These are phyloP conservation scores for Sutorius eximius DNA, from an alignment of 1,284 basidiomycete species.

Conservation along the genomic window DNA sequence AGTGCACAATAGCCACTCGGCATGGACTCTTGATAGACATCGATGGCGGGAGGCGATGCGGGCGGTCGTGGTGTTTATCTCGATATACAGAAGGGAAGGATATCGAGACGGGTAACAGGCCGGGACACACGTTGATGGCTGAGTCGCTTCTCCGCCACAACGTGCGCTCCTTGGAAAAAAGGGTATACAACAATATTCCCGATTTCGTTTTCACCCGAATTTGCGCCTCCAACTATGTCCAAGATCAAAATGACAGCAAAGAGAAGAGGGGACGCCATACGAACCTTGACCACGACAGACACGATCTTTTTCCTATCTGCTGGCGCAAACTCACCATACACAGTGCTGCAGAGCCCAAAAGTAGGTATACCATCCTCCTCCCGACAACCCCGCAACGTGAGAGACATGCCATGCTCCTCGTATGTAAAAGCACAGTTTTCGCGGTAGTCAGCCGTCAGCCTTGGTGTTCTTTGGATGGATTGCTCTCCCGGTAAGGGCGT, in stretches of 20 bases:
- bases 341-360: constrained; percentile 34
- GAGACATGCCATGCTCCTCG: constrained; percentile 31
- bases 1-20: constrained; percentile 43
- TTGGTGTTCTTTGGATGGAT: constrained; percentile 35
- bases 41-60: constrained; percentile 51
- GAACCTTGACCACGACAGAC: constrained; percentile 47
- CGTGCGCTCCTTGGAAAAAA: constrained; percentile 33
- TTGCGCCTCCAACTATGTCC: constrained; percentile 50
- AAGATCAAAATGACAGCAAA: constrained; percentile 2
- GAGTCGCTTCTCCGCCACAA: constrained; percentile 44
- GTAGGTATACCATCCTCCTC: constrained; percentile 34
- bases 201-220: constrained; percentile 45
- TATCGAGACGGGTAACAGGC: constrained; percentile 48
- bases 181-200: constrained; percentile 36
- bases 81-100: constrained; percentile 48
- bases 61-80: constrained; percentile 29
- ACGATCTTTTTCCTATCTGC: constrained; percentile 40
- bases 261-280: constrained; percentile 13
- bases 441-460: constrained; percentile 5
- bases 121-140: constrained; percentile 38
- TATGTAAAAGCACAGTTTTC: constrained; percentile 34
- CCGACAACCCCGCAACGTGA: constrained; percentile 31
- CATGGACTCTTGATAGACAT: constrained; percentile 38
- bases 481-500: constrained; percentile 35
- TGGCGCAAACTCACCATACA: constrained; percentile 42